Evolutionary conservation across 2,329 filamentous ascomycete genomes (phyloP), one percentile per base, ranked within the genome.

Genomic region (Eurotiales sp.): DNA sequence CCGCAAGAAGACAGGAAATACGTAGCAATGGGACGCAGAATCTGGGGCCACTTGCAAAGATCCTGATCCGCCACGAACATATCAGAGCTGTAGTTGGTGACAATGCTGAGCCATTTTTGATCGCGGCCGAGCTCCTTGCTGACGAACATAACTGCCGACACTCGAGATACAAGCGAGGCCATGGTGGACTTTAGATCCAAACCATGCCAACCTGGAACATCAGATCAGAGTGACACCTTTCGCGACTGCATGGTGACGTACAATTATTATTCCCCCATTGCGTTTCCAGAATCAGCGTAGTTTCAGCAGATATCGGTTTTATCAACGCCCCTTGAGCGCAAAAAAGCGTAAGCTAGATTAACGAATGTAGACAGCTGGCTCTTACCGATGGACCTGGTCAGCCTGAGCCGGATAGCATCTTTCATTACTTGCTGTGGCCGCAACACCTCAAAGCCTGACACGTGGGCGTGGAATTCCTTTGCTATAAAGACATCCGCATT

Each of bases 261-360:
- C 43, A 25, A 19, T 17, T 8, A 22, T 34, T 14, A 42, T 52
- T 41, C 3, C 49, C 49, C 49, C 50, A 55, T 34, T 47, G 27
- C 27, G 52, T 30, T 41, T 22, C 19, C 29, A 55, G 27, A 21
- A 40, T 23, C 7, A 52, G 14, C n/a, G 12, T 44, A 23, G 41
- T 3, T 44, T 44, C 41, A 22, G 21, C 22, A 22, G 22, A 44
- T 15, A 44, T 21, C 12, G 14, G 15, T 44, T 44, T 2, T n/a
- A 22, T 44, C 19, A 44, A 6, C 19, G 8, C 22, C 14, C 15
- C 41, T 44, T 14, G 14, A 41, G 19, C 21, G 21, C 19, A 44
- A 22, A 22, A 27, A 22, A n/a, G n/a, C 41, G 25, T 21, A 44
- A 19, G 39, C 21, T 23, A 23, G 25, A 27, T 22, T 44, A 19